A percentile compares a stretch with the other conserved stretches of the same genome.
These are phyloP conservation scores for Alternaria incomplexa DNA, from an alignment of 2,329 filamentous ascomycete species.

Conservation along the genomic window DNA sequence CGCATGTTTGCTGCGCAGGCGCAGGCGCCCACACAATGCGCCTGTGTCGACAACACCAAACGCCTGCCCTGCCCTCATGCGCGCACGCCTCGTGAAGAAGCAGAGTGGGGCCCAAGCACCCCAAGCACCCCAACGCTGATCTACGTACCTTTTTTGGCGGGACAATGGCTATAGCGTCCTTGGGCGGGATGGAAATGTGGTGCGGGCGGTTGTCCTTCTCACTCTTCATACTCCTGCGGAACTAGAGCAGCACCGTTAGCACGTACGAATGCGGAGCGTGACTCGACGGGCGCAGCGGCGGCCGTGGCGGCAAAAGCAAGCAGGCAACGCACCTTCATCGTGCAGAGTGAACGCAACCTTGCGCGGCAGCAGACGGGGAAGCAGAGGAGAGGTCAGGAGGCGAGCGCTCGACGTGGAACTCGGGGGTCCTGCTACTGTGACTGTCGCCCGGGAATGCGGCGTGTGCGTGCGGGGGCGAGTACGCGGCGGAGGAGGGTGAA, in stretches of 20 bases:
- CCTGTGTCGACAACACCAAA: neutral
- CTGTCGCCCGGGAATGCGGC: constrained; percentile 11
- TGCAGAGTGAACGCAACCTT: constrained; percentile 20
- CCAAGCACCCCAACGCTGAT: neutral
- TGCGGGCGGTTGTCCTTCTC: constrained; percentile 77
- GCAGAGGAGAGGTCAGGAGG: constrained; percentile 14
- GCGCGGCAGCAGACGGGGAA: constrained; percentile 8
- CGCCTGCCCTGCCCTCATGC: neutral
- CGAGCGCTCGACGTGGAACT: neutral
- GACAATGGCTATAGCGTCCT: constrained; percentile 85
- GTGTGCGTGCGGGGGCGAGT: constrained; percentile 14
- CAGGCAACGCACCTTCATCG: constrained; percentile 26
- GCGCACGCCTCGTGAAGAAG: neutral
- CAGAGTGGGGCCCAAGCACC: neutral
- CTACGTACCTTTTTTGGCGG: constrained; percentile 84
- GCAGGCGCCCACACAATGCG: constrained; percentile 1
- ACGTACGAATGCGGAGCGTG: constrained; percentile 27
- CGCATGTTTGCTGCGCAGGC: neutral
- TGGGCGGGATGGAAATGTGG: constrained; percentile 79
- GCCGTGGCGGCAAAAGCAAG: constrained; percentile 8
- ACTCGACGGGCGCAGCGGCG: constrained; percentile 19
- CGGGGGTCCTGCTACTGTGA: constrained; percentile 1
- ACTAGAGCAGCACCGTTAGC: constrained; percentile 46
- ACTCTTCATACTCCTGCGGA: constrained; percentile 88
- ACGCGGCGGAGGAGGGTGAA: constrained; percentile 6